These are phyloP conservation scores for Ophiocordyceps robertsii DNA, from an alignment of 2,329 filamentous ascomycete genomes.

Conservation along the genomic window DNA sequence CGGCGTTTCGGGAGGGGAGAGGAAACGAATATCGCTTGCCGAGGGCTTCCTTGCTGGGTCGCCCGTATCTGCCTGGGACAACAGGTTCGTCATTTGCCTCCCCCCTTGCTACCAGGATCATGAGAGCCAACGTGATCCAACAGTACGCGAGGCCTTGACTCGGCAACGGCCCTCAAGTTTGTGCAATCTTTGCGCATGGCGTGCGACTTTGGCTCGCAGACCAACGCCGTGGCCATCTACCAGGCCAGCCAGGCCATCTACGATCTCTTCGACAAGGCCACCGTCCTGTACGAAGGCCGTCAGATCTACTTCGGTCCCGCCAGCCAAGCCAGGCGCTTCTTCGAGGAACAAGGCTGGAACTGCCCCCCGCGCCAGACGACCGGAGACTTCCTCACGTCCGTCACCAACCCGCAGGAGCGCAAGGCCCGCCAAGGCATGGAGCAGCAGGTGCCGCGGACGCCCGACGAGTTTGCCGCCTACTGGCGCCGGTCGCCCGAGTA, in stretches of 20 bases:
- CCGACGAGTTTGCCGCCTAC: constrained; percentile 50
- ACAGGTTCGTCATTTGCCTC: constrained; percentile 25
- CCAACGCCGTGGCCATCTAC: constrained; percentile 57
- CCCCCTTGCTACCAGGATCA: background rate
- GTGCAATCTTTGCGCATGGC: constrained; percentile 51
- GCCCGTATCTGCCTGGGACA: constrained; percentile 52
- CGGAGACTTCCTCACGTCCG: constrained; percentile 55
- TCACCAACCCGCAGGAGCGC: constrained; percentile 52
- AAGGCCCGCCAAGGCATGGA: constrained; percentile 43
- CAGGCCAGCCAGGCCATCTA: constrained; percentile 59
- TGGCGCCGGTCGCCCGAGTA: constrained; percentile 34
- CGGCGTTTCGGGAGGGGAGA: constrained; percentile 57
- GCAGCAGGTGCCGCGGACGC: constrained; percentile 47
- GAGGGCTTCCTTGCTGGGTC: constrained; percentile 58
- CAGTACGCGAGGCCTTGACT: constrained; percentile 57
- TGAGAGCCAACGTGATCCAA: constrained; percentile 6
- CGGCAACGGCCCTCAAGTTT: constrained; percentile 61
- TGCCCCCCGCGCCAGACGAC: constrained; percentile 56
- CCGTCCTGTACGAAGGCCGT: constrained; percentile 62
- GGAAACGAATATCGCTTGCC: constrained; percentile 71
- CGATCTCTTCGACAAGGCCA: constrained; percentile 61
- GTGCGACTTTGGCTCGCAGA: constrained; percentile 48
- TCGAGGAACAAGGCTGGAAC: constrained; percentile 54
- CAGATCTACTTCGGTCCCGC: constrained; percentile 65
- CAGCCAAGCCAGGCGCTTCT: constrained; percentile 45